Base-by-base conservation (phyloP, 192 early-diverging fungal species). In the Phycomyces blakesleeanus region DNA sequence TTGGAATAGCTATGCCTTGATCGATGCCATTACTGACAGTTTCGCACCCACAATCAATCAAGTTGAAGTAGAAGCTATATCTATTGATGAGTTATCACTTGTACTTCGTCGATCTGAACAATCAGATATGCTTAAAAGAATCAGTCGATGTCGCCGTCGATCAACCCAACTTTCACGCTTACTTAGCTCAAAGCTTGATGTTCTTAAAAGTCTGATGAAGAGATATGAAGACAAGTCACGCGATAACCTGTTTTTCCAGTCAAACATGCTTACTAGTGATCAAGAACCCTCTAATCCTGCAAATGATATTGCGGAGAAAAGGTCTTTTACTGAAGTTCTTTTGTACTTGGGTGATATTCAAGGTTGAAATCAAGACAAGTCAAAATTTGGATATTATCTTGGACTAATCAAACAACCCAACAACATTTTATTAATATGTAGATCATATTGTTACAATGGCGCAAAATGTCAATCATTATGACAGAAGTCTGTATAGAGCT, bases 291-390 rank as follows among this genome's bases (percentile, higher is more conserved):
- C 54, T n/a, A 16, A 26, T 34, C 16, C 16, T 22, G 16, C 14
- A 57, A 11, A 37, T 40, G 27, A 50, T 20, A 0, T 51, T 57
- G 26, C 65, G 66, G 20, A 59, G 63, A 29, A 78, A 74, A 52
- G 61, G 7, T 34, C 58, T 26, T 58, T 70, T 57, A 72, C 81
- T 22, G 90, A 92, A 42, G 86, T 85, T 3, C 67, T 77, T 1
- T 67, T 93, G 38, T 93, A 91, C 59, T 69, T 91, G 62, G 90
- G 90, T 18, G 91, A 93, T 68, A 84, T 93, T 37, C 87, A 90
- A 68, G 83, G 79, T 81, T 44, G 9, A 40, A 54, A 14, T 5
- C 50, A 40, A 5, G 38, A 37, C n/a, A n/a, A n/a, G n/a, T n/a
- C n/a, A n/a, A n/a, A n/a, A n/a, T n/a, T n/a, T n/a, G n/a, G n/a